Conservation (phyloP, 352 stramenopile species). For the Phytopythium delawarense region DNA sequence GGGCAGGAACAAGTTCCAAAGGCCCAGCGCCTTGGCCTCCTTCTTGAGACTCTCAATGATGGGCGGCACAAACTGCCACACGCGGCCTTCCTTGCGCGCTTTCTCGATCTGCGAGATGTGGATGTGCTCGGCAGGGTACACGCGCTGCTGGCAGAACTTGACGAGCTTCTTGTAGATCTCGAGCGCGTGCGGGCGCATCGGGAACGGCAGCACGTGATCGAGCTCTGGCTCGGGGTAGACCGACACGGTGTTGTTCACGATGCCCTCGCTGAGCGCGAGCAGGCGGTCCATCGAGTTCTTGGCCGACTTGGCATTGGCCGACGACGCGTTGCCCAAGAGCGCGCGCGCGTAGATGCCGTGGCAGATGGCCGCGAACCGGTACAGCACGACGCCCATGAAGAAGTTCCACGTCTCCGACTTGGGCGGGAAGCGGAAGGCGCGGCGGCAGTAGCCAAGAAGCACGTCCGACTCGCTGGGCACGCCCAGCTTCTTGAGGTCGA, state of each 20-base stretch:
- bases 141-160: conserved; percentile 86
- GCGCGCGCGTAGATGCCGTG: conserved; percentile 77
- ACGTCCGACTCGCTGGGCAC: conserved; percentile 63
- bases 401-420: conserved; percentile 62
- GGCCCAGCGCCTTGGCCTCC: conserved; percentile 85
- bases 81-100: conserved; percentile 39
- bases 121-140: conserved; percentile 88
- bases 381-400: conserved; percentile 68
- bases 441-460: conserved; percentile 56
- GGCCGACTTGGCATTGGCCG: conserved; percentile 59
- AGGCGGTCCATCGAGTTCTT: conserved; percentile 68
- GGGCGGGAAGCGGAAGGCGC: conserved; percentile 43
- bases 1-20: conserved; percentile 97
- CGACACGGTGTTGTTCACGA: conserved; percentile 29
- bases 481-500: conserved; percentile 44
- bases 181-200: conserved; percentile 70
- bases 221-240: conserved; percentile 49
- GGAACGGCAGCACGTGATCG: conserved; percentile 61
- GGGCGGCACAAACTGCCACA: conserved; percentile 84
- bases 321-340: conserved; percentile 75
- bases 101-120: conserved; percentile 74
- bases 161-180: conserved; percentile 82
- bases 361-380: conserved; percentile 75
- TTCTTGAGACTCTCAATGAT: conserved; percentile 90
- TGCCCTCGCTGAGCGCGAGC: conserved; percentile 34